A percentile compares a stretch with the other conserved stretches of the same genome.
phyloP scores from a whole-genome alignment of 768 basidiomycete species.

The Gelatoporia subvermispora region DNA sequence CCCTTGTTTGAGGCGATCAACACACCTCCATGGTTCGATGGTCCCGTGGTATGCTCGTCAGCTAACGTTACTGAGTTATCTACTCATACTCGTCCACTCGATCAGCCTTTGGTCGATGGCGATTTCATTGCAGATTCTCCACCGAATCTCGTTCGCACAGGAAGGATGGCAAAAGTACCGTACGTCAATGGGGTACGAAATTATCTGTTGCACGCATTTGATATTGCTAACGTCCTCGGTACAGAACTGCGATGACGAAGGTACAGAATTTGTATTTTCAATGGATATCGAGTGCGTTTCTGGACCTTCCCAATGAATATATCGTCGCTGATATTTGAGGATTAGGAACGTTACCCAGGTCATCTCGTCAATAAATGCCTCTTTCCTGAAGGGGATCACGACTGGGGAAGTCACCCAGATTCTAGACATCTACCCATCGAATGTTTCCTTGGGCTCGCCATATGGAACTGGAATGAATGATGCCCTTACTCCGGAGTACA shows the following conservation, averaged over 20 bases:
- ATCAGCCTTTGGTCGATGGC: conserved; percentile 43
- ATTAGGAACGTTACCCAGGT: conserved; percentile 18
- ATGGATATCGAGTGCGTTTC: conserved; percentile 24
- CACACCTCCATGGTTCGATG: conserved; percentile 25
- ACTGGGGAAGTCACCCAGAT: conserved; percentile 3
- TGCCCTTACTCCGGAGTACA: conserved; percentile 45
- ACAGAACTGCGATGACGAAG: conserved; percentile 49
- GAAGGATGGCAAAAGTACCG: conserved; percentile 42
- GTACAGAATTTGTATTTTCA: conserved; percentile 32
- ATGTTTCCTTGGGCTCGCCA: conserved; percentile 43
- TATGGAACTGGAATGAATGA: conserved; percentile 44
- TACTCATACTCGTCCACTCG: conserved; percentile 30
- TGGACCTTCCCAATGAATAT: neutral
- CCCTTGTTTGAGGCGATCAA: conserved; percentile 30
- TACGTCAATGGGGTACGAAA: conserved; percentile 37
- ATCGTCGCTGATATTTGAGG: neutral
- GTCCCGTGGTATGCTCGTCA: conserved; percentile 29
- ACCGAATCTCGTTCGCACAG: conserved; percentile 36
- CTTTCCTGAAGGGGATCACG: conserved; percentile 12
- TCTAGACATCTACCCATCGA: conserved; percentile 26
- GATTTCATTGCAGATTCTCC: conserved; percentile 38
- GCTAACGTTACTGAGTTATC: conserved; percentile 28
- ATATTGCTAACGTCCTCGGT: neutral
- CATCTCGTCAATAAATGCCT: conserved; percentile 7
- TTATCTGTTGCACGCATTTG: too few relatives aligned